These are phyloP conservation scores for Fusarium sp. DNA, from an alignment of 2,329 filamentous ascomycete species.

Conservation along the genomic window DNA sequence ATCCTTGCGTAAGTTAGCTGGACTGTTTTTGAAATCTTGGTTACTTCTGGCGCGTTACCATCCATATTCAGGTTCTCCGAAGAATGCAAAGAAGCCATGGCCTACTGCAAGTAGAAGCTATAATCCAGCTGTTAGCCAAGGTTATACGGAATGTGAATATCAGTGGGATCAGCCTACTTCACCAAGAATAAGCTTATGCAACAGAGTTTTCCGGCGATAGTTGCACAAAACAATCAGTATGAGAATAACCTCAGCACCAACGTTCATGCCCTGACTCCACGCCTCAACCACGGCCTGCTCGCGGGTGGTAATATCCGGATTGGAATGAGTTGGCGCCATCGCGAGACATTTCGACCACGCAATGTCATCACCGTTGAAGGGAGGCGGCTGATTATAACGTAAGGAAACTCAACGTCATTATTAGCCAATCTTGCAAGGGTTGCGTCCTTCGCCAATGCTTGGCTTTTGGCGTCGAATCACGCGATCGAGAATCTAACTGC, in stretches of 20 bases:
- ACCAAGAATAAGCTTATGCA: slow-evolving; percentile 36
- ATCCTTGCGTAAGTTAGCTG: background rate
- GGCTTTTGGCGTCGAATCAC: slow-evolving; percentile 28
- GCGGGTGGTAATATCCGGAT: slow-evolving; percentile 26
- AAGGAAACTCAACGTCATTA: slow-evolving; percentile 19
- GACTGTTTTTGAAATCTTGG: fast-evolving
- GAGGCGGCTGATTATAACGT: slow-evolving; percentile 7
- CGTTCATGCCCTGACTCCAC: slow-evolving; percentile 33
- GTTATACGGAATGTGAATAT: background rate
- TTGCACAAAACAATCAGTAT: slow-evolving; percentile 30
- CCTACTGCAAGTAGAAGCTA: slow-evolving; percentile 29
- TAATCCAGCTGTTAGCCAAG: background rate
- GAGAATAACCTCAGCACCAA: slow-evolving; percentile 22
- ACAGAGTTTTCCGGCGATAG: slow-evolving; percentile 24
- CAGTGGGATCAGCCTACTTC: slow-evolving; percentile 13
- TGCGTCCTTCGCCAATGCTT: slow-evolving; percentile 15
- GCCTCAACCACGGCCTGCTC: slow-evolving; percentile 32
- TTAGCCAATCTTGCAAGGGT: slow-evolving; percentile 7
- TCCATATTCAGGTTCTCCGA: slow-evolving; percentile 30
- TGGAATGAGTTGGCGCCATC: slow-evolving; percentile 26
- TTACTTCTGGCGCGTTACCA: background rate
- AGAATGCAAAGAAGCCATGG: slow-evolving; percentile 34
- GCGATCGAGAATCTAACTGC: slow-evolving; percentile 28
- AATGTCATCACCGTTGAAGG: slow-evolving; percentile 11
- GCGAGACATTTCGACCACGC: slow-evolving; percentile 6